Conservation (phyloP, 129 eudicot species). For the Escallonia herrerae region DNA sequence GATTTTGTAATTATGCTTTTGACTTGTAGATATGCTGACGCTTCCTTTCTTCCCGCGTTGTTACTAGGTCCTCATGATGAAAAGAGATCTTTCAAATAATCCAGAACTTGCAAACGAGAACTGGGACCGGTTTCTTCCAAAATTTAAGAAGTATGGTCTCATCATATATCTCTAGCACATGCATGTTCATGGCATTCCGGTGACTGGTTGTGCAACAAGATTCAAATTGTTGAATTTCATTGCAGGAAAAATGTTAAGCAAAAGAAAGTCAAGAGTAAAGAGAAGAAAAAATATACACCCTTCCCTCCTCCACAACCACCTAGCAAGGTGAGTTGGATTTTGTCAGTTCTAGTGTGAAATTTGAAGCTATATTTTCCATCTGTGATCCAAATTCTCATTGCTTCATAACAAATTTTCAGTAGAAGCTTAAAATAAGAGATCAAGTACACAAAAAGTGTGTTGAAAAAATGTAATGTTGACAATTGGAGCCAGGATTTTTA, state of each 20-base stretch:
- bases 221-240: background rate
- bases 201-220: background rate
- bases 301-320: constrained; percentile 95
- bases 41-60: background rate
- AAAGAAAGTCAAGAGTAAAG: constrained; percentile 74
- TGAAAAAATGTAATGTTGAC: too few species aligned
- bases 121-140: constrained; percentile 96
- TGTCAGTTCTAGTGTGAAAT: background rate
- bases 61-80: constrained; percentile 74
- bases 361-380: background rate
- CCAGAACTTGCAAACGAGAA: constrained; percentile 89
- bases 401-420: too few species aligned
- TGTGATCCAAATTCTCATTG: background rate
- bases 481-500: too few species aligned
- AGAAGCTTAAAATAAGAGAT: too few species aligned
- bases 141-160: constrained; percentile 63
- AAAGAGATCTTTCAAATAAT: constrained; percentile 74
- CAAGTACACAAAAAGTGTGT: too few species aligned
- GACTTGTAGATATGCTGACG: constrained; percentile 4
- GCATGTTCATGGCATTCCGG: background rate
- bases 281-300: constrained; percentile 88
- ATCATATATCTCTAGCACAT: background rate
- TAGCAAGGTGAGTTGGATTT: constrained; percentile 57
- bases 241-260: constrained; percentile 88
- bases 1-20: background rate